These are phyloP conservation scores for Cylindrotheca fusiformis DNA, from an alignment of 108 stramenopile species.

Conservation along the genomic window DNA sequence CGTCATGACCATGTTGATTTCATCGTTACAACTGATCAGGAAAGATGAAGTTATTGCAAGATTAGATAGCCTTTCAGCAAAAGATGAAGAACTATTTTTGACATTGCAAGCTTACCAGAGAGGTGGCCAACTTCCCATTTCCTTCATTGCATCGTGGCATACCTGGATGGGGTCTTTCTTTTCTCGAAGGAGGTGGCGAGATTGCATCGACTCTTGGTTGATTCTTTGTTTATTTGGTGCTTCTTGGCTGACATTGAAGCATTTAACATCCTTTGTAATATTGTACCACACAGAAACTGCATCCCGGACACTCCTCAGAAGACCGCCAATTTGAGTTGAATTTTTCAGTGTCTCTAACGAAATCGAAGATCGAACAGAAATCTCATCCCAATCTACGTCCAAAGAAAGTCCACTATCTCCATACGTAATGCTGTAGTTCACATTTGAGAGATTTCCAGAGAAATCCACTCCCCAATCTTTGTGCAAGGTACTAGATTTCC, in stretches of 20 bases:
- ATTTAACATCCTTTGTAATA: constrained; percentile 44
- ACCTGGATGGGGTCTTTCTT: constrained; percentile 4
- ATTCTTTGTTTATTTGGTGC: constrained; percentile 29
- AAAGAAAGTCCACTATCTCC: constrained; percentile 26
- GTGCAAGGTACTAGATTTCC: constrained; percentile 27
- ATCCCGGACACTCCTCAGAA: constrained; percentile 43
- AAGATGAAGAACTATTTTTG: too few relatives aligned
- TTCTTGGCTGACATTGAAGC: constrained; percentile 40
- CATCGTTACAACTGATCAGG: constrained; percentile 49
- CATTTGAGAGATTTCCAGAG: constrained; percentile 32
- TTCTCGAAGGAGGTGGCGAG: background rate
- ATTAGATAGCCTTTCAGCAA: too few relatives aligned
- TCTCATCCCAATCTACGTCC: constrained; percentile 54
- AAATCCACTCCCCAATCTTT: constrained; percentile 37
- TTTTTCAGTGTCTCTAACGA: background rate
- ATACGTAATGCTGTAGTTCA: constrained; percentile 41
- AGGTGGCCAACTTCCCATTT: constrained; percentile 43
- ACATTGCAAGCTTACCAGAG: constrained; percentile 30
- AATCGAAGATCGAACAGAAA: background rate
- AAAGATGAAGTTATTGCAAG: background rate
- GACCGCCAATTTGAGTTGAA: constrained; percentile 14
- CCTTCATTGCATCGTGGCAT: constrained; percentile 37
- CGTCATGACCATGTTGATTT: constrained; percentile 60
- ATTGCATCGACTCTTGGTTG: background rate
- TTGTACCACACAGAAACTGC: constrained; percentile 66